Conservation (phyloP, 139 green algal species). For the Chlorella sorokiniana region DNA sequence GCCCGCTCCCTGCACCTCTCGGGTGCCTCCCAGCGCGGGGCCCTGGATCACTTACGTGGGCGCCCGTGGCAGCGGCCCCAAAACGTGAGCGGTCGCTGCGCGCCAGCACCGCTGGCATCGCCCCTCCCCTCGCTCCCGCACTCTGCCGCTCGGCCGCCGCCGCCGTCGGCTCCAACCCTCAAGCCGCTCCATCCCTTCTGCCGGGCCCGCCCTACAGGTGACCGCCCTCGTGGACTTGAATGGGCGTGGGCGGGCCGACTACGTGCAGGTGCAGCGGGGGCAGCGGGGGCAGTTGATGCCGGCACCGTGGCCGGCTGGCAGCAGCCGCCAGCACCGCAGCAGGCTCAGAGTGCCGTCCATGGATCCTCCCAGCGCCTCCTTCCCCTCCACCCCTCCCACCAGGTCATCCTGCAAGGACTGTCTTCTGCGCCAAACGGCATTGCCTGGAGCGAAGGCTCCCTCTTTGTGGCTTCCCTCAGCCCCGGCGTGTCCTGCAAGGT, state of each 20-base stretch:
- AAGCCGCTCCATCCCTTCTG: background rate
- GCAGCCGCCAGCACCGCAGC: too few relatives aligned
- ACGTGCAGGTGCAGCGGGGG: background rate
- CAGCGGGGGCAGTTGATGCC: too few relatives aligned
- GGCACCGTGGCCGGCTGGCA: background rate
- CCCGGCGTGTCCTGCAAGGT: background rate
- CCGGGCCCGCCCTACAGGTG: background rate
- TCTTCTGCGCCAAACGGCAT: slow-evolving; percentile 40
- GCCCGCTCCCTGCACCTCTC: background rate
- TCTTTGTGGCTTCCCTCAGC: slow-evolving; percentile 28
- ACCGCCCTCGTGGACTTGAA: background rate
- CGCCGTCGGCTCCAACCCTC: background rate
- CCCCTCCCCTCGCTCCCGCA: too few relatives aligned
- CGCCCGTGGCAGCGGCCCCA: background rate
- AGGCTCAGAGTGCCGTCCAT: too few relatives aligned
- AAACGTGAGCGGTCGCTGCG: background rate
- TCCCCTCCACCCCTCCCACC: too few relatives aligned
- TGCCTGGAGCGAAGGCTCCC: slow-evolving; percentile 35
- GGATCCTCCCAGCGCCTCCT: too few relatives aligned
- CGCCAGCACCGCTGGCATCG: background rate
- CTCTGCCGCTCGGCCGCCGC: too few relatives aligned
- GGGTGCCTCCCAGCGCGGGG: background rate
- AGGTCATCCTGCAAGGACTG: background rate
- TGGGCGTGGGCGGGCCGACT: background rate
- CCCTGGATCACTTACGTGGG: background rate